These are phyloP conservation scores for Abrus pulchellus DNA, from an alignment of 306 rosid species.

Conservation along the genomic window DNA sequence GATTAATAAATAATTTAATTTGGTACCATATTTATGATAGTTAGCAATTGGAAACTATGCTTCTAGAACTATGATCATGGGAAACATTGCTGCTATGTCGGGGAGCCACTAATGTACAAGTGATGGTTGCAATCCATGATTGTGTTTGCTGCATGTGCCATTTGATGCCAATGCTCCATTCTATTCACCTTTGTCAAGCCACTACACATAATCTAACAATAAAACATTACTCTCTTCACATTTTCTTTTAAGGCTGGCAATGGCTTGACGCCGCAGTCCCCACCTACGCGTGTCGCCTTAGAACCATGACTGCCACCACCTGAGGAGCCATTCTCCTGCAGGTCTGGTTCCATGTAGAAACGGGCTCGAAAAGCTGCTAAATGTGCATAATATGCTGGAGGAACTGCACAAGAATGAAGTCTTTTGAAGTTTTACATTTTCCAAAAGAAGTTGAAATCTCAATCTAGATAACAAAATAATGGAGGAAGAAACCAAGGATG, in stretches of 20 bases:
- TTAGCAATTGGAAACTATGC: constrained; percentile 45
- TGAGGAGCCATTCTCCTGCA: constrained; percentile 76
- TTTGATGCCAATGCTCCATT: constrained; percentile 41
- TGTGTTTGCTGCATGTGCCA: constrained; percentile 48
- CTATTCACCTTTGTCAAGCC: constrained; percentile 28
- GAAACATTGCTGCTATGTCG: constrained; percentile 43
- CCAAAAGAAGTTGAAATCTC: not conserved
- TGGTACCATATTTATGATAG: constrained; percentile 40
- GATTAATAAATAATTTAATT: constrained; percentile 49
- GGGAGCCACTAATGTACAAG: constrained; percentile 50
- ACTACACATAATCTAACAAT: constrained; percentile 63
- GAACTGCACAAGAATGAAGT: constrained; percentile 64
- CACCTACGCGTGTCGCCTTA: constrained; percentile 61
- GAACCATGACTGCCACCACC: constrained; percentile 59
- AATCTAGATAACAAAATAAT: not conserved
- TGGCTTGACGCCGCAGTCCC: constrained; percentile 82
- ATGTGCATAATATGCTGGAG: constrained; percentile 97
- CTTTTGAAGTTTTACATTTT: not conserved
- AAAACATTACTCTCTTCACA: constrained; percentile 98
- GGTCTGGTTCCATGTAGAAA: constrained; percentile 89
- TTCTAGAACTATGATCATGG: constrained; percentile 49
- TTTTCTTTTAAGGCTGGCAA: constrained; percentile 95
- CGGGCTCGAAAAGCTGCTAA: constrained; percentile 98
- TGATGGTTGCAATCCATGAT: constrained; percentile 37
- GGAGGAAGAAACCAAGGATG: not conserved